A percentile compares a stretch with the other conserved stretches of the same genome.
These are phyloP conservation scores for Bryum argenteum DNA, from an alignment of 225 moss, liverwort and hornwort species.

Conservation along the genomic window DNA sequence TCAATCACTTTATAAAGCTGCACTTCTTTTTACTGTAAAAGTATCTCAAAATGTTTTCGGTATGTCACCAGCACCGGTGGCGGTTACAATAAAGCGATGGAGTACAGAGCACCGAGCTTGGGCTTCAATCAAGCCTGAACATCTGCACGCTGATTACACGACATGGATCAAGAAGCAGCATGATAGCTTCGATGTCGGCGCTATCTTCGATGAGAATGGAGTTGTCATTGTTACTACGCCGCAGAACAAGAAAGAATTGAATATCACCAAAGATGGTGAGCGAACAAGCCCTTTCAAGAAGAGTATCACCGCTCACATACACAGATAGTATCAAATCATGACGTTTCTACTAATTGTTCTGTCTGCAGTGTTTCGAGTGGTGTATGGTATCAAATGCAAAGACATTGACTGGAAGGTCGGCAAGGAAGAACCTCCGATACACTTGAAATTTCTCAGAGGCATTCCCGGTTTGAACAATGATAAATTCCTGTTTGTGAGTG, in stretches of 20 bases:
- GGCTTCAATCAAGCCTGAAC: conserved; percentile 25
- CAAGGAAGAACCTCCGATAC: conserved; percentile 24
- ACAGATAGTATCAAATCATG: not conserved
- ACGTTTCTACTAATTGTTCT: conserved; percentile 1
- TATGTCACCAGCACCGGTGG: conserved; percentile 37
- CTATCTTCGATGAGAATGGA: conserved; percentile 31
- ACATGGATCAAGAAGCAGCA: conserved; percentile 41
- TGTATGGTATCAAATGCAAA: conserved; percentile 26
- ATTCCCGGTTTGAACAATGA: conserved; percentile 44
- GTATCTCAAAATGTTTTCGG: not conserved
- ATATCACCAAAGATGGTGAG: conserved; percentile 39
- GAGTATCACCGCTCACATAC: not conserved
- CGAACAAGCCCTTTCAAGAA: not conserved
- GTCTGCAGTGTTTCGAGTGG: conserved; percentile 51
- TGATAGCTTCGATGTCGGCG: conserved; percentile 33
- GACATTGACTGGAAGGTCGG: conserved; percentile 41
- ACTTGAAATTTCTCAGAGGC: conserved; percentile 51
- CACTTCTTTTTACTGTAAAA: too few species aligned
- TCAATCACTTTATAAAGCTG: too few species aligned
- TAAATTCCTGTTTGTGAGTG: conserved; percentile 34
- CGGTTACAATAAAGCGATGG: conserved; percentile 28
- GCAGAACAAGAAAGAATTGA: conserved; percentile 36
- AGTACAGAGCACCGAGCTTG: not conserved
- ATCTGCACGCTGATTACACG: conserved; percentile 40
- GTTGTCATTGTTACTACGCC: conserved; percentile 26